These are phyloP conservation scores for Umbelopsis ramanniana DNA, from an alignment of 192 early-diverging fungal genomes.

Conservation along the genomic window DNA sequence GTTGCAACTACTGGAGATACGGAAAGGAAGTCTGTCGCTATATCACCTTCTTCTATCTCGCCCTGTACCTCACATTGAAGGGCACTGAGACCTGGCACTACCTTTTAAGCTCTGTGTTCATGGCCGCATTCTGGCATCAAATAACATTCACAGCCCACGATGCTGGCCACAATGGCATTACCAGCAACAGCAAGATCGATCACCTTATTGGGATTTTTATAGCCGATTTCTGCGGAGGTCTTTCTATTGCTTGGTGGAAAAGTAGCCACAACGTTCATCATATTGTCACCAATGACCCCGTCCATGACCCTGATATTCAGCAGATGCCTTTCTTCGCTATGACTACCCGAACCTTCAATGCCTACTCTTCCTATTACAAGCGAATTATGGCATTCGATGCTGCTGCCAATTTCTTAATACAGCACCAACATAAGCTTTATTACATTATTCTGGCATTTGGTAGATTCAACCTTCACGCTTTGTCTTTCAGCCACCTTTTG, in stretches of 20 bases:
- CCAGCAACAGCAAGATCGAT: constrained; percentile 74
- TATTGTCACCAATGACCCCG: constrained; percentile 91
- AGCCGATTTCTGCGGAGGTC: constrained; percentile 83
- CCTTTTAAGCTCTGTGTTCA: constrained; percentile 58
- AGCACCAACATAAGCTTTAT: constrained; percentile 85
- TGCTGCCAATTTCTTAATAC: constrained; percentile 74
- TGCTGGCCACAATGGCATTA: constrained; percentile 94
- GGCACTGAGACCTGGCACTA: constrained; percentile 59
- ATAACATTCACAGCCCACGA: constrained; percentile 93
- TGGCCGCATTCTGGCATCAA: constrained; percentile 89
- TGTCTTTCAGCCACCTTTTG: constrained; percentile 72
- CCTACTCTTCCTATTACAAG: constrained; percentile 90
- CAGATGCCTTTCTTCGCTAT: constrained; percentile 96
- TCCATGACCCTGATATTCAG: constrained; percentile 98
- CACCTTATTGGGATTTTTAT: constrained; percentile 82
- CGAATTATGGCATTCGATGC: constrained; percentile 82
- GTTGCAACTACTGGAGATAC: constrained; percentile 61
- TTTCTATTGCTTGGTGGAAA: constrained; percentile 98
- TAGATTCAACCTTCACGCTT: constrained; percentile 89
- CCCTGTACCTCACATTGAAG: constrained; percentile 46
- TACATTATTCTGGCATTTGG: constrained; percentile 88
- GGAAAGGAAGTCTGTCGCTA: constrained; percentile 56
- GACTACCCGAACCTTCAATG: constrained; percentile 76
- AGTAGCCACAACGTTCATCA: constrained; percentile 97
- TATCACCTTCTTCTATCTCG: constrained; percentile 46